Base-by-base conservation (phyloP, 306 rosid species). In the Castanea sativa region DNA sequence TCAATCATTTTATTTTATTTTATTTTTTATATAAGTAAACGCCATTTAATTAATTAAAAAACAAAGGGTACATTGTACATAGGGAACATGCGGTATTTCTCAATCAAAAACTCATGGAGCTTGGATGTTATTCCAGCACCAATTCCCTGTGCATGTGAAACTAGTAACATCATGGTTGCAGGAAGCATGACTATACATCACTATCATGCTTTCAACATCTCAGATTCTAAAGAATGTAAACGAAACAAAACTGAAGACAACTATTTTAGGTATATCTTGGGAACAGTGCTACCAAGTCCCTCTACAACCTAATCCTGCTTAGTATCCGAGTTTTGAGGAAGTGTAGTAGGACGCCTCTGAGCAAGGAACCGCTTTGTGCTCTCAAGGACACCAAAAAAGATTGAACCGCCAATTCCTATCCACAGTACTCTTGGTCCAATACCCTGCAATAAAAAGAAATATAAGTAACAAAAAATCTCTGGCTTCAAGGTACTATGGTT, bases 381-480 rank as follows among this genome's bases (percentile, higher is more conserved):
- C 83, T 88, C 91, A 6, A 88, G 86, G 12, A 88, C 89, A 6
- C 88, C 81, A 15, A 86, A 88, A 64, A 86, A 88, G 67, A 85
- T 88, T 0, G 89, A 85, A 41, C 89, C 91, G 1, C 91, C 91
- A 4, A 88, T 81, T 68, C 91, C 91, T 77, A 88, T 83, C 89
- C 89, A 85, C 55, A 88, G 69, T 33, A 88, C 91, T 79, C 91
- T 84, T n/a, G 91, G 91, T 25, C 85, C 89, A 51, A 88, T 86
- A 16, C 91, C 91, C 91, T 85, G 86, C 77, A 76, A 9, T 18
- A 73, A 33, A 73, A 12, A 65, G 14, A 49, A 57, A 60, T 64
- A 38, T 21, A 29, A 73, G 68, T 58, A 32, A 27, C 72, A 33
- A 5, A 35, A 64, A 35, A 16, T 21, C 33, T 67, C 23, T 35